phyloP scores from a whole-genome alignment of 768 basidiomycete genomes.

The Russula abietina region DNA sequence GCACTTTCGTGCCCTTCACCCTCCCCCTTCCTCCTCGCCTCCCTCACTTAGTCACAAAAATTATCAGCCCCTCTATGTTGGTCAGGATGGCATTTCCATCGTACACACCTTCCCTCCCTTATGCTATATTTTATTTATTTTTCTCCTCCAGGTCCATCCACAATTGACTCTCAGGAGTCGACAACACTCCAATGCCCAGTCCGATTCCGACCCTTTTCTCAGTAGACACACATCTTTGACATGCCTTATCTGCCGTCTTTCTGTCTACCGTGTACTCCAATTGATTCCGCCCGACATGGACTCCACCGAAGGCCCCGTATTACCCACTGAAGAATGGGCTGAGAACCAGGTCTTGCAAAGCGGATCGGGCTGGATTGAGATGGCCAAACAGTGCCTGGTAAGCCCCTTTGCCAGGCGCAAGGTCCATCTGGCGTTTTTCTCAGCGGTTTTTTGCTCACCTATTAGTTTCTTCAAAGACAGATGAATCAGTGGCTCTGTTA shows the following conservation, averaged over 20 bases:
- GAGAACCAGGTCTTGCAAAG: slow-evolving; percentile 68
- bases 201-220: slow-evolving; percentile 27
- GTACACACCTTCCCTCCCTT: slow-evolving; percentile 38
- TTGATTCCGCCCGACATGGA: slow-evolving; percentile 51
- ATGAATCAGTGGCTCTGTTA: slow-evolving; percentile 26
- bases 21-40: slow-evolving; percentile 26
- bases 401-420: slow-evolving; percentile 32
- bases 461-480: slow-evolving; percentile 25
- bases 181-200: slow-evolving; percentile 28
- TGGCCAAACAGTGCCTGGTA: slow-evolving; percentile 60
- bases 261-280: slow-evolving; percentile 66
- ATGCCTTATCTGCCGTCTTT: slow-evolving; percentile 61
- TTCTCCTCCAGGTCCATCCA: slow-evolving; percentile 48
- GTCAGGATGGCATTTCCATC: slow-evolving; percentile 58
- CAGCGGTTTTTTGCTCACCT: slow-evolving; percentile 16
- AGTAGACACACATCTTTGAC: slow-evolving; percentile 55
- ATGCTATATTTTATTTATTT: not conserved
- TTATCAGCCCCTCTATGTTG: slow-evolving; percentile 54
- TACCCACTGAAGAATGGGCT: slow-evolving; percentile 71
- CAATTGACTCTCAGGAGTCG: slow-evolving; percentile 65
- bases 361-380: slow-evolving; percentile 66
- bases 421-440: not conserved
- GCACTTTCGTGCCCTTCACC: slow-evolving; percentile 38
- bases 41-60: slow-evolving; percentile 31
- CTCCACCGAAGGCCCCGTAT: slow-evolving; percentile 53